Evolutionary conservation across 306 rosid genomes (phyloP).

Genomic region (Prunus mongolica): DNA sequence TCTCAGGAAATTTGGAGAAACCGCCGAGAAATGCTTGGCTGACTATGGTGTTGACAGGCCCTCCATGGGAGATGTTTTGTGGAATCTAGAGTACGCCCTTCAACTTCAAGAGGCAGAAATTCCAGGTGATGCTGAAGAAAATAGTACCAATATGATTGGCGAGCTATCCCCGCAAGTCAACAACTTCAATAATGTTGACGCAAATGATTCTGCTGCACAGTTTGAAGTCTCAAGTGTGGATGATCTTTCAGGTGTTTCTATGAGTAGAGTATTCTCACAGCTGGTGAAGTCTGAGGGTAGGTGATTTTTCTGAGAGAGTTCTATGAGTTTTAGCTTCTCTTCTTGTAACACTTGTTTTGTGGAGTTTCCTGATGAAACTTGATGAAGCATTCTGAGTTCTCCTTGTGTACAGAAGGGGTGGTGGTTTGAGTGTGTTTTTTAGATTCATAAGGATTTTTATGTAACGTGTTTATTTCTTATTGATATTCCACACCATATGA

Average conservation of each 20-base stretch:
- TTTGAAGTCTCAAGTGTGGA: slow-evolving; percentile 44
- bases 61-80: slow-evolving; percentile 87
- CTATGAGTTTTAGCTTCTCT: slow-evolving; percentile 10
- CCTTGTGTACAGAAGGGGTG: slow-evolving; percentile 24
- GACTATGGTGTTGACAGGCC: slow-evolving; percentile 81
- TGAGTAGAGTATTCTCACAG: slow-evolving; percentile 90
- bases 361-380: slow-evolving; percentile 13
- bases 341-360: slow-evolving; percentile 20
- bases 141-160: slow-evolving; percentile 80
- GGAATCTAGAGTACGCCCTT: slow-evolving; percentile 84
- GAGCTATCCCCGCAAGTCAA: slow-evolving; percentile 78
- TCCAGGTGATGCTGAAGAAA: slow-evolving; percentile 71
- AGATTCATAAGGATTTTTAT: slow-evolving; percentile 17
- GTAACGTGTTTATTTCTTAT: neutral
- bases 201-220: slow-evolving; percentile 36
- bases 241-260: slow-evolving; percentile 85
- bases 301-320: slow-evolving; percentile 31
- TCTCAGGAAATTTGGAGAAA: slow-evolving; percentile 81
- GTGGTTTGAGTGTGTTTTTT: slow-evolving; percentile 20
- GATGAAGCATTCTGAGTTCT: slow-evolving; percentile 18
- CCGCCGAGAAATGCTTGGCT: slow-evolving; percentile 86
- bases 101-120: slow-evolving; percentile 75
- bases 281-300: slow-evolving; percentile 83
- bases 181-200: slow-evolving; percentile 40
- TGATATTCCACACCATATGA: neutral